Evolutionary conservation across 805 yeast genomes (phyloP).

Genomic region (Yarrowia sp.): DNA sequence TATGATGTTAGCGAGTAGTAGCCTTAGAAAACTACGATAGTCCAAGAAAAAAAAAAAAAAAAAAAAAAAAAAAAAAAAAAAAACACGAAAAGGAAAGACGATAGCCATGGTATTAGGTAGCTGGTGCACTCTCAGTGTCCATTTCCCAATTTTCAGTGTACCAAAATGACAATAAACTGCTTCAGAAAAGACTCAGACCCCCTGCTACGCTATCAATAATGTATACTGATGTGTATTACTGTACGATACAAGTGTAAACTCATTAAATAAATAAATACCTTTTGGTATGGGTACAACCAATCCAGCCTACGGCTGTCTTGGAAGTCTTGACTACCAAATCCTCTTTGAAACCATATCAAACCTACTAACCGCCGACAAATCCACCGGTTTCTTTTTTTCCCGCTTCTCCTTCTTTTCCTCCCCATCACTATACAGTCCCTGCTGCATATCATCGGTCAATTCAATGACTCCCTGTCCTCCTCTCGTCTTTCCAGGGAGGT

Average conservation of each 20-base stretch:
- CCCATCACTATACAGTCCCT: conserved; percentile 33
- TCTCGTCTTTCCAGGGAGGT: conserved; percentile 30
- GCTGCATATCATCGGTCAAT: conserved; percentile 35
- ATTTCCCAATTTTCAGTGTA: too few relatives aligned
- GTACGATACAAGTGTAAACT: background rate
- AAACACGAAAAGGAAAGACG: too few relatives aligned
- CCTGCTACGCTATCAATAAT: too few relatives aligned
- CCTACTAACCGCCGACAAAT: conserved; percentile 54
- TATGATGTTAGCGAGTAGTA: background rate
- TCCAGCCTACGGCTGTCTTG: too few relatives aligned
- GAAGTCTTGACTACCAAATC: conserved; percentile 51
- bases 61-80: too few relatives aligned
- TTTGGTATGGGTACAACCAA: background rate
- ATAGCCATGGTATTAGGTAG: too few relatives aligned
- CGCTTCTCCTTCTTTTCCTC: conserved; percentile 35
- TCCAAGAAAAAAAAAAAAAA: too few relatives aligned
- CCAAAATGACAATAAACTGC: too few relatives aligned
- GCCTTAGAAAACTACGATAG: too few relatives aligned
- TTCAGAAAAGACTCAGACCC: too few relatives aligned
- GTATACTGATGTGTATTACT: too few relatives aligned
- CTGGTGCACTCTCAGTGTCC: too few relatives aligned
- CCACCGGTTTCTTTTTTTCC: conserved; percentile 24
- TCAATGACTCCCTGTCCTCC: conserved; percentile 33
- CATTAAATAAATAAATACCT: background rate
- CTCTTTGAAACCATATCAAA: conserved; percentile 75